Evolutionary conservation across 768 basidiomycete species (phyloP), one percentile per base, ranked within the genome.

Genomic region (Phaeotremella fagi): DNA sequence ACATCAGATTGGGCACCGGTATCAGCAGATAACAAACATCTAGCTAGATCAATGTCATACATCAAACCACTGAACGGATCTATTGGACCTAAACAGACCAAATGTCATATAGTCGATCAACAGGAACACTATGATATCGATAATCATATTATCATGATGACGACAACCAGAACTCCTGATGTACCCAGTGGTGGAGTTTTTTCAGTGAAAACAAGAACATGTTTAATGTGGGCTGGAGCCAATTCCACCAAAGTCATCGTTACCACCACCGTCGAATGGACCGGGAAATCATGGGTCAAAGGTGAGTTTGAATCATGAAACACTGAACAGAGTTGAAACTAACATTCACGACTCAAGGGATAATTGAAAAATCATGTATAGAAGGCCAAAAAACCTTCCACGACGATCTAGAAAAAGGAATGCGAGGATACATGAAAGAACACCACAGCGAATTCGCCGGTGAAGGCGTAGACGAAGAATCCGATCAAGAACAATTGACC

Each of bases 161-260:
- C 94, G 20, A 92, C 88, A 14, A 98, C 95, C 24, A 80, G 82
- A 52, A 91, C 90, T 3, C 94, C 92, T 0, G 94, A 98, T 52
- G 92, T 97, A 3, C 95, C 95, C 0, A 88, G 87, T 58, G 95
- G 95, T 0, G 82, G 86, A 2, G 89, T 88, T 36, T 99, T 98
- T 72, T 79, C 84, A 6, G 91, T 98, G 55, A 95, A 91, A 81
- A 97, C 94, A 15, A 78, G 84, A 63, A 95, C 92, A 12, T 97
- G 94, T 70, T 79, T 98, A 43, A 98, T 83, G 79, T 99, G 91
- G 91, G 91, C 90, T 11, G 85, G 86, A 47, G 77, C 81, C 3
- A 80, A 86, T 47, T 81, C 85, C 22, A 86, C 87, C 4, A 83
- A 80, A 53, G 83, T 99, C 14, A 59, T 91, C 11, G 88, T 98